A percentile compares a stretch with the other conserved stretches of the same genome.
Conservation (phyloP, 495 filamentous ascomycete genomes). For the Elaphomyces granulatus region DNA sequence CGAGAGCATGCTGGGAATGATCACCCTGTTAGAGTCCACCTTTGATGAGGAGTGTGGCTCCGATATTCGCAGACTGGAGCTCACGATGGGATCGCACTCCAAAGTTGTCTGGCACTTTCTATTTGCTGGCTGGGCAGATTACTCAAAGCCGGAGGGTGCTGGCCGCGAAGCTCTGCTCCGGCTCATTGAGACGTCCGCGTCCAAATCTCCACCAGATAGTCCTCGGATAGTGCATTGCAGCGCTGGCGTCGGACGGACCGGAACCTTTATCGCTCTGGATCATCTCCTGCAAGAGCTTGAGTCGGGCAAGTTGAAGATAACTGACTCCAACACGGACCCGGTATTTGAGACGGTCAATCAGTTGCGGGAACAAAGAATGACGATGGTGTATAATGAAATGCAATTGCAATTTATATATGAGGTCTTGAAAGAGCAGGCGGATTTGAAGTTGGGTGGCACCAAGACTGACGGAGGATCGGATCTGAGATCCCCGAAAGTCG, state of each 20-base stretch:
- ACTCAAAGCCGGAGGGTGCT: conserved; percentile 66
- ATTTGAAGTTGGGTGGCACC: conserved; percentile 31
- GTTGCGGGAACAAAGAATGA: conserved; percentile 78
- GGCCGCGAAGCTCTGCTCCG: conserved; percentile 67
- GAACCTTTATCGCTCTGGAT: conserved; percentile 92
- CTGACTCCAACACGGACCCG: conserved; percentile 36
- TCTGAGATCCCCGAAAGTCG: conserved; percentile 27
- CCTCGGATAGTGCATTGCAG: conserved; percentile 88
- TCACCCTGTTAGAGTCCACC: conserved; percentile 34
- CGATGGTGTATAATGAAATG: conserved; percentile 85
- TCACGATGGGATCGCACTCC: conserved; percentile 42
- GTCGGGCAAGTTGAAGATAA: conserved; percentile 42
- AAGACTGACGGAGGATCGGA: conserved; percentile 10
- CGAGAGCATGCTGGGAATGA: conserved; percentile 18
- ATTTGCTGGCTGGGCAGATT: conserved; percentile 91
- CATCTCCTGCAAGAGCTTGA: conserved; percentile 72
- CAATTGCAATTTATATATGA: conserved; percentile 88
- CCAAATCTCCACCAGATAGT: conserved; percentile 52
- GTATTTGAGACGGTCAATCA: conserved; percentile 64
- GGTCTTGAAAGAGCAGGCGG: conserved; percentile 59
- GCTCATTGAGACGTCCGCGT: conserved; percentile 59
- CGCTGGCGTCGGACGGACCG: conserved; percentile 85
- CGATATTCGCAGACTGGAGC: conserved; percentile 40
- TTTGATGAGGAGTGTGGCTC: conserved; percentile 36
- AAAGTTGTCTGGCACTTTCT: conserved; percentile 79